Evolutionary conservation across 2,329 filamentous ascomycete species (phyloP).

Genomic region (Colletotrichum shisoi): DNA sequence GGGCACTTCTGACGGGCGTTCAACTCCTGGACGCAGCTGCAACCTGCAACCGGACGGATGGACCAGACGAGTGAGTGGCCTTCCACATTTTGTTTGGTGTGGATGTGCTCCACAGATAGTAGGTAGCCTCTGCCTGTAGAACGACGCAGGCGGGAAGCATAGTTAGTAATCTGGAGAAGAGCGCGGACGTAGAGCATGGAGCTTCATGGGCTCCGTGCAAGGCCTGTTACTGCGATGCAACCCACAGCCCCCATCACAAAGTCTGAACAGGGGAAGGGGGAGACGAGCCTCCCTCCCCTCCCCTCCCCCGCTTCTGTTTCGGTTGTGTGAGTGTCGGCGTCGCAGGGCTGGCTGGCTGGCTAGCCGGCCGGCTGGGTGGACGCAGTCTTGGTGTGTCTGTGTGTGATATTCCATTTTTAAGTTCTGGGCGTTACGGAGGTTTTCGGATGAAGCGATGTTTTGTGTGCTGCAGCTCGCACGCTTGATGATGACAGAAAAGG

Average conservation of each 20-base stretch:
- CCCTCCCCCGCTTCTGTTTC: slow-evolving; percentile 23
- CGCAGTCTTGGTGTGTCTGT: slow-evolving; percentile 9
- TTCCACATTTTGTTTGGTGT: neutral
- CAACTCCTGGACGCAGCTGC: neutral
- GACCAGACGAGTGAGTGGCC: neutral
- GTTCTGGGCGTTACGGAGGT: slow-evolving; percentile 24
- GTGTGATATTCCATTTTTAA: slow-evolving; percentile 14
- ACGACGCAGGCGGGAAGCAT: neutral
- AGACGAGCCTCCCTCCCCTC: neutral
- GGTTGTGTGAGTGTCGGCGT: slow-evolving; percentile 24
- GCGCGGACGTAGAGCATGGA: slow-evolving; percentile 14
- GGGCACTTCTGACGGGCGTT: slow-evolving; percentile 2
- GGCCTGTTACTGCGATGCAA: slow-evolving; percentile 2
- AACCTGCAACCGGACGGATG: neutral
- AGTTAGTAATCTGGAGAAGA: slow-evolving; percentile 1
- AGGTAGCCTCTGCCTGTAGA: no score
- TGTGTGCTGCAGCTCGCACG: slow-evolving; percentile 37
- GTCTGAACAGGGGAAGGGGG: slow-evolving; percentile 13
- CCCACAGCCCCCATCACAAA: neutral
- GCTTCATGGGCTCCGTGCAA: slow-evolving; percentile 26
- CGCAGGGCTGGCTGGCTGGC: slow-evolving; percentile 7
- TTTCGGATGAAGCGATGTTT: slow-evolving; percentile 34
- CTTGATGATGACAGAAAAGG: slow-evolving; percentile 31
- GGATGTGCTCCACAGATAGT: neutral
- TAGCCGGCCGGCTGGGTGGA: neutral